A percentile compares a stretch with the other conserved stretches of the same genome.
Evolutionary conservation across 495 filamentous ascomycete species (phyloP).

Genomic region (Penicillium alfredii): DNA sequence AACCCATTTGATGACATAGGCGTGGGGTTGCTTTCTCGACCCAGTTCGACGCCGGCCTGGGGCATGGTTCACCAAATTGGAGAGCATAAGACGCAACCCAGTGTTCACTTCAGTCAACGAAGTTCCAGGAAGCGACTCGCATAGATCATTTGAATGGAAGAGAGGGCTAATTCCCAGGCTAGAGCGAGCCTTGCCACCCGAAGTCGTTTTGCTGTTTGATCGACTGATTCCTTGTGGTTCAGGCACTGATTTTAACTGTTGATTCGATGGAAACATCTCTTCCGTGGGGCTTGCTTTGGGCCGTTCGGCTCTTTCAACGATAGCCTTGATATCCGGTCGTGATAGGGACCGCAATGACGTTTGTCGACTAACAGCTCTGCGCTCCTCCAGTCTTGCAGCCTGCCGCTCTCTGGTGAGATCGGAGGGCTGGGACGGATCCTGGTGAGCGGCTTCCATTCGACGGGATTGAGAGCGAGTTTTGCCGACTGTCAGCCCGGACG

Average conservation of each 20-base stretch:
- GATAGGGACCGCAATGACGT: slow-evolving; percentile 18
- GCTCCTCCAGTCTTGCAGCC: slow-evolving; percentile 17
- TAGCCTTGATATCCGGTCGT: slow-evolving; percentile 12
- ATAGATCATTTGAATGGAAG: slow-evolving; percentile 34
- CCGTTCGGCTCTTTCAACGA: slow-evolving; percentile 8
- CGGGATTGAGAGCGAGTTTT: slow-evolving; percentile 46
- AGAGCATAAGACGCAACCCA: slow-evolving; percentile 38
- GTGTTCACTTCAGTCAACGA: slow-evolving; percentile 37
- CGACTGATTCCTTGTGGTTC: slow-evolving; percentile 20
- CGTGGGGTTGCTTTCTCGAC: slow-evolving; percentile 31
- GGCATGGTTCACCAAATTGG: slow-evolving; percentile 34
- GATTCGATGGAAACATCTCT: slow-evolving; percentile 1
- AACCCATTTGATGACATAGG: slow-evolving; percentile 83
- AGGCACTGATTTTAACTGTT: slow-evolving; percentile 8
- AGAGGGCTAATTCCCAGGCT: slow-evolving; percentile 36
- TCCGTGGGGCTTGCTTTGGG: slow-evolving; percentile 11
- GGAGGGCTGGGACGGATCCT: slow-evolving; percentile 13
- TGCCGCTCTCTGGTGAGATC: slow-evolving; percentile 19
- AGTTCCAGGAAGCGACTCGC: slow-evolving; percentile 33
- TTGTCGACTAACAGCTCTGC: slow-evolving; percentile 6
- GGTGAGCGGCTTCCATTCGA: slow-evolving; percentile 30
- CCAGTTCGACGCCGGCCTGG: slow-evolving; percentile 29
- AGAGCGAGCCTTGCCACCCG: slow-evolving; percentile 31
- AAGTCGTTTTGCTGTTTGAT: slow-evolving; percentile 30
- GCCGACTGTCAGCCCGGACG: slow-evolving; percentile 34